Evolutionary conservation across 306 rosid species (phyloP).

Genomic region (Prosopis cineraria): DNA sequence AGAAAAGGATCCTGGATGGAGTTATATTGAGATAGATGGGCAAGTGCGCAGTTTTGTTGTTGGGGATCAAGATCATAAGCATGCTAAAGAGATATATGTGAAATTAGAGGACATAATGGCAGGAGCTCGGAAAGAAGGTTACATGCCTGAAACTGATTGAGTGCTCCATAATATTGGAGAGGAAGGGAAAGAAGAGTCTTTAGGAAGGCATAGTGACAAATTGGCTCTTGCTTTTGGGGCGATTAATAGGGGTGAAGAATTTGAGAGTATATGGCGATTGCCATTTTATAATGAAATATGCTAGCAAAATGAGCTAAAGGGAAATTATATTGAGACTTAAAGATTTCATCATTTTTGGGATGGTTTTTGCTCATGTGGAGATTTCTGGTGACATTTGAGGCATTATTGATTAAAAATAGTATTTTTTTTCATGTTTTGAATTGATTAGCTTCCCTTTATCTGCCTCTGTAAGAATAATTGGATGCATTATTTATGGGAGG

Average conservation of each 20-base stretch:
- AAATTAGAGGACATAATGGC: constrained; percentile 3
- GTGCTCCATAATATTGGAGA: background rate
- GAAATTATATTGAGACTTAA: background rate
- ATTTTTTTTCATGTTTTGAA: background rate
- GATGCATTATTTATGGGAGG: background rate
- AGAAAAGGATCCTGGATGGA: constrained; percentile 8
- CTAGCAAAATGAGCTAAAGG: background rate
- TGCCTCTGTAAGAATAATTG: background rate
- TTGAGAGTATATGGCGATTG: constrained; percentile 2
- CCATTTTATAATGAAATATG: constrained; percentile 12
- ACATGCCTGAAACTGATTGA: constrained; percentile 1
- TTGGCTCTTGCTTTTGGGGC: constrained; percentile 10
- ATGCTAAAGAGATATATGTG: background rate
- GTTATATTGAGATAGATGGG: background rate
- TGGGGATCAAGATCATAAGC: background rate
- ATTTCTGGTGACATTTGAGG: background rate
- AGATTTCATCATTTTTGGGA: constrained; percentile 7
- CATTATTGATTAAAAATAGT: background rate
- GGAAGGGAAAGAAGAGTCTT: constrained; percentile 7
- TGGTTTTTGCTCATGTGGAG: background rate
- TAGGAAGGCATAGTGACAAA: constrained; percentile 3
- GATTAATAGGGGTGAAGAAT: background rate
- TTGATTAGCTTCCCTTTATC: background rate
- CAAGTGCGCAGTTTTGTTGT: background rate
- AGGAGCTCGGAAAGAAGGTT: background rate